Evolutionary conservation across 139 green algal species (phyloP).

Genomic region (Chlamydomonas eustigma): DNA sequence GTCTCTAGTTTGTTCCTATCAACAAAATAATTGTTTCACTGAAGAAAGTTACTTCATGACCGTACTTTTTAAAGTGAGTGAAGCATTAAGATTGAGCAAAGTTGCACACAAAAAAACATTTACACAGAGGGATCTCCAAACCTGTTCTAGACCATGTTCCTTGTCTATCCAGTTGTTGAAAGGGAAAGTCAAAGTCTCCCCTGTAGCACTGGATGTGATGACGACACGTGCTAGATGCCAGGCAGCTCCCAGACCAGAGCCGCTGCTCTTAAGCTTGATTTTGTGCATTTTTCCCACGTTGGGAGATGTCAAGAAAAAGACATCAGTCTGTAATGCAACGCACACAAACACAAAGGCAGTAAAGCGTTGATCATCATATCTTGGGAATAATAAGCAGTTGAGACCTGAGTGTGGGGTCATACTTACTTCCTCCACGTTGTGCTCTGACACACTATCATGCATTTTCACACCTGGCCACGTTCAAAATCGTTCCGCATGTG

Average conservation of each 20-base stretch:
- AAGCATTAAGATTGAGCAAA: too few species aligned
- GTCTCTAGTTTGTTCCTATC: too few species aligned
- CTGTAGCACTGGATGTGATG: constrained; percentile 29
- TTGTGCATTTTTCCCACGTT: constrained; percentile 49
- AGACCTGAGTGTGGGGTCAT: too few species aligned
- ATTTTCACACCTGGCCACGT: constrained; percentile 22
- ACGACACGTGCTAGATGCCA: constrained; percentile 44
- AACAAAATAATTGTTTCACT: too few species aligned
- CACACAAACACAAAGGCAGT: too few species aligned
- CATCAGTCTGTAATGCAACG: constrained; percentile 41
- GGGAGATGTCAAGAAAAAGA: constrained; percentile 31
- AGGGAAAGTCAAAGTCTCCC: constrained; percentile 42
- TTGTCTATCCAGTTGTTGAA: constrained; percentile 44
- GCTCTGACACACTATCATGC: too few species aligned
- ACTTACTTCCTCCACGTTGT: too few species aligned
- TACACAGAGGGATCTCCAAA: neutral
- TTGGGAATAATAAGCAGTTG: too few species aligned
- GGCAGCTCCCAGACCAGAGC: constrained; percentile 37
- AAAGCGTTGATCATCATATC: too few species aligned
- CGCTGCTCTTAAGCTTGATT: constrained; percentile 40
- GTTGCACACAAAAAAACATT: neutral
- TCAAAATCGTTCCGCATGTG: constrained; percentile 40
- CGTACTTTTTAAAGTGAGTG: too few species aligned
- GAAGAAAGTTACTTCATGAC: too few species aligned
- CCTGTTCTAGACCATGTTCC: constrained; percentile 9